phyloP scores from a whole-genome alignment of 2,329 filamentous ascomycete species.

The Hypoxylon rubiginosum region DNA sequence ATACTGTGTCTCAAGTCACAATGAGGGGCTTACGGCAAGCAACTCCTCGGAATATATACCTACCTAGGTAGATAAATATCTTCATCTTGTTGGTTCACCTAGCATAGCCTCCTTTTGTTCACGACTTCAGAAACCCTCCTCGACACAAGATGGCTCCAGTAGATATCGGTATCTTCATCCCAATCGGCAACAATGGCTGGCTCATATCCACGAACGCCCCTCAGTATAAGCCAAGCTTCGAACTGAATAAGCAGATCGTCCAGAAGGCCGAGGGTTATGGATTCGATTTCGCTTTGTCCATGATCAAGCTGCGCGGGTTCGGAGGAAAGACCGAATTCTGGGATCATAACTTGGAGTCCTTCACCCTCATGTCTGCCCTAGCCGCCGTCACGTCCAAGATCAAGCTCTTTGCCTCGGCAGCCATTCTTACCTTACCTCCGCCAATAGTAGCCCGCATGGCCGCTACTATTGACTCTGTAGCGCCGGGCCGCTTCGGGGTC shows the following conservation, averaged over 20 bases:
- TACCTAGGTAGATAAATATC: background rate
- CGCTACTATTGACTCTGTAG: conserved; percentile 50
- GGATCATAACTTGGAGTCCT: conserved; percentile 54
- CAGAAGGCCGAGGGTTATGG: conserved; percentile 50
- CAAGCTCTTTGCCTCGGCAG: conserved; percentile 51
- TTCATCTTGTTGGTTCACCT: background rate
- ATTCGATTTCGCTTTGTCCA: conserved; percentile 52
- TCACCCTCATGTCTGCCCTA: conserved; percentile 52
- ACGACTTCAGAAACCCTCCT: background rate
- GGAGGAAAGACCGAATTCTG: conserved; percentile 53
- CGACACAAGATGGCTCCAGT: conserved; percentile 35
- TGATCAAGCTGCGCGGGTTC: conserved; percentile 53
- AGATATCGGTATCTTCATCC: conserved; percentile 49
- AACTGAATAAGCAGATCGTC: conserved; percentile 51
- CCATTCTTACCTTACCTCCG: conserved; percentile 51
- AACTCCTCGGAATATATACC: background rate
- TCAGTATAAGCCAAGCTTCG: conserved; percentile 52
- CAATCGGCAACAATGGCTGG: conserved; percentile 54
- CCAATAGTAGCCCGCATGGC: conserved; percentile 52
- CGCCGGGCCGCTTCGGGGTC: conserved; percentile 51
- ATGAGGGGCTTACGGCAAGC: background rate
- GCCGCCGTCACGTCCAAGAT: conserved; percentile 53
- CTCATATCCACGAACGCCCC: conserved; percentile 51
- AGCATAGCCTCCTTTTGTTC: background rate
- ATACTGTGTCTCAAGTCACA: background rate